phyloP scores from a whole-genome alignment of 345 rosid genomes.

The Moringa oleifera region DNA sequence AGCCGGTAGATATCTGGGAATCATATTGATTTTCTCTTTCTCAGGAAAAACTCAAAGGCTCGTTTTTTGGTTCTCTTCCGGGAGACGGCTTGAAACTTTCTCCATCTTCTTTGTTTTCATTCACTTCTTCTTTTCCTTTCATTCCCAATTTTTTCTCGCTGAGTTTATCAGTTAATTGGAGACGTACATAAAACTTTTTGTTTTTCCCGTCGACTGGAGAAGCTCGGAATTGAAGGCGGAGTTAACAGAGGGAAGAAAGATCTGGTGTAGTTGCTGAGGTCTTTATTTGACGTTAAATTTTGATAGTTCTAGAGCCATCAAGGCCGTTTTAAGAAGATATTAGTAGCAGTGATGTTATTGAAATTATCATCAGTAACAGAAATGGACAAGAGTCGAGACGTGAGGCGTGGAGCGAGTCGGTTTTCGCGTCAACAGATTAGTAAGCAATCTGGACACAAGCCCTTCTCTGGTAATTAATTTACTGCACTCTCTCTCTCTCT shows the following conservation, averaged over 20 bases:
- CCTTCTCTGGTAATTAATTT: constrained; percentile 34
- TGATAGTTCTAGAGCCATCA: constrained; percentile 17
- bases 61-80: constrained; percentile 18
- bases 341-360: background rate
- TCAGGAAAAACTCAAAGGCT: constrained; percentile 21
- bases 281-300: background rate
- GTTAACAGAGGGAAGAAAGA: constrained; percentile 19
- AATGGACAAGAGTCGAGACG: constrained; percentile 62
- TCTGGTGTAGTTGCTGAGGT: constrained; percentile 20
- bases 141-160: background rate
- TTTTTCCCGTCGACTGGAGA: constrained; percentile 9
- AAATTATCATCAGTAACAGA: constrained; percentile 21
- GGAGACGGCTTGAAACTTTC: background rate
- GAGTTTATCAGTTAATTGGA: constrained; percentile 1
- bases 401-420: constrained; percentile 58
- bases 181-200: background rate
- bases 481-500: background rate
- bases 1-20: constrained; percentile 27
- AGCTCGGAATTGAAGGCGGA: background rate
- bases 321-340: constrained; percentile 20
- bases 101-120: background rate
- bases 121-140: background rate
- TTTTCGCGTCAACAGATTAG: constrained; percentile 34
- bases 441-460: constrained; percentile 45
- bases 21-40: constrained; percentile 21